Evolutionary conservation across 768 basidiomycete genomes (phyloP).

Genomic region (Multifurca ochricompacta): DNA sequence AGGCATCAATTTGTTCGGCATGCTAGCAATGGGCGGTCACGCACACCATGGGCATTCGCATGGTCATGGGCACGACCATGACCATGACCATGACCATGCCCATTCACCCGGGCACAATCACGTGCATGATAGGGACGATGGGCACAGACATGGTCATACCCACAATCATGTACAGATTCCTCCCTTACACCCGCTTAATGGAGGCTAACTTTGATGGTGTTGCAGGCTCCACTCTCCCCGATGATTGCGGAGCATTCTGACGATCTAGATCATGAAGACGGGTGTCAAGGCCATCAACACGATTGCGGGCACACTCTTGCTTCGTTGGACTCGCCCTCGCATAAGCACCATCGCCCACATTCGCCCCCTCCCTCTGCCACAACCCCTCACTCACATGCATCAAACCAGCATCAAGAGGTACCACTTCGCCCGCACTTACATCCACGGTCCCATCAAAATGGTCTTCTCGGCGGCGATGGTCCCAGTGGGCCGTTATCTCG

Average conservation of each 20-base stretch:
- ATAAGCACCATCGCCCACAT: slow-evolving; percentile 19
- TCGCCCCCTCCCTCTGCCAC: slow-evolving; percentile 5
- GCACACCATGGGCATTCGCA: slow-evolving; percentile 70
- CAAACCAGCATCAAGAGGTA: neutral
- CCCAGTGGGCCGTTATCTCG: slow-evolving; percentile 3
- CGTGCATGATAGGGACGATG: slow-evolving; percentile 25
- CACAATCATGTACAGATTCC: neutral
- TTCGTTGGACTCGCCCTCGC: slow-evolving; percentile 17
- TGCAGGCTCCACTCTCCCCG: neutral
- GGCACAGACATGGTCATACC: slow-evolving; percentile 23
- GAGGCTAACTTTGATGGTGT: slow-evolving; percentile 4
- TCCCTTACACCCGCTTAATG: neutral
- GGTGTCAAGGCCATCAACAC: slow-evolving; percentile 23
- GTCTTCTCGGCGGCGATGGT: slow-evolving; percentile 9
- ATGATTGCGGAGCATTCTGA: slow-evolving; percentile 10
- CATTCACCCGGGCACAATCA: slow-evolving; percentile 22
- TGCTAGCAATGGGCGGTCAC: slow-evolving; percentile 98
- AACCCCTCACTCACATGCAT: neutral
- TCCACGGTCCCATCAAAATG: slow-evolving; percentile 27
- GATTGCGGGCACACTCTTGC: slow-evolving; percentile 23
- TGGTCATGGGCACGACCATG: slow-evolving; percentile 28
- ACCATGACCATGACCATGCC: slow-evolving; percentile 21
- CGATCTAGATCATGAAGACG: slow-evolving; percentile 10
- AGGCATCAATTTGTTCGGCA: slow-evolving; percentile 92
- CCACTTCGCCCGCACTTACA: slow-evolving; percentile 14